phyloP scores from a whole-genome alignment of 768 basidiomycete genomes.

The Russula compacta region DNA sequence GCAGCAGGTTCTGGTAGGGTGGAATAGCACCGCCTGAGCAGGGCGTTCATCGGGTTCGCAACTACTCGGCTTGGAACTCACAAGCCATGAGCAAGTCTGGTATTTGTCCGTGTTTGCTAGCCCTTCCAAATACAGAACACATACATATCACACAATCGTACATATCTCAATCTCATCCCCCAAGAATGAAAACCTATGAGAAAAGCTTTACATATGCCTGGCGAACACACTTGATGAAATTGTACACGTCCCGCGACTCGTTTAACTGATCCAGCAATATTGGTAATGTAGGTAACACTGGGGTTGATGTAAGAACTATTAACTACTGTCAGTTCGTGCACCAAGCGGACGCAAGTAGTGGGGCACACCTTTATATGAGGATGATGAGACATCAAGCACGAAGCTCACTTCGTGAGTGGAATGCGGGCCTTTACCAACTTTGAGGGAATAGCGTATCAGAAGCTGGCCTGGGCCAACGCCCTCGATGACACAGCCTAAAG shows the following conservation, averaged over 20 bases:
- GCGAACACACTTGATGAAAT: conserved; percentile 63
- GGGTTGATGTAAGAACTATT: conserved; percentile 73
- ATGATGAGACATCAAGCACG: conserved; percentile 16
- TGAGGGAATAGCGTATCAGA: conserved; percentile 53
- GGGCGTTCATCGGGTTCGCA: conserved; percentile 27
- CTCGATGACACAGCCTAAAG: conserved; percentile 60
- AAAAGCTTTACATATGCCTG: conserved; percentile 36
- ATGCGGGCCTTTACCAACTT: not conserved
- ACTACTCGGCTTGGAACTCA: too few relatives aligned
- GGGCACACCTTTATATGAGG: conserved; percentile 14
- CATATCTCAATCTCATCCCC: not conserved
- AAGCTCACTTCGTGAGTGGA: conserved; percentile 15
- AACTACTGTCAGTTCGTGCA: not conserved
- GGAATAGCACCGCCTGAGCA: conserved; percentile 34
- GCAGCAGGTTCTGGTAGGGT: conserved; percentile 34
- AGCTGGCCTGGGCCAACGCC: conserved; percentile 67
- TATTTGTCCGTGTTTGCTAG: conserved; percentile 2
- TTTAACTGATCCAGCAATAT: conserved; percentile 66
- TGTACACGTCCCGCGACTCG: conserved; percentile 55
- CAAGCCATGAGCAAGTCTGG: not conserved
- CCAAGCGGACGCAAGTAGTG: not conserved
- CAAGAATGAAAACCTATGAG: conserved; percentile 17
- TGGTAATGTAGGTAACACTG: conserved; percentile 55
- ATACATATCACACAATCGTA: not conserved
- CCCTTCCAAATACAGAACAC: not conserved